Base-by-base conservation (phyloP, 2,329 filamentous ascomycete genomes). In the Fusarium chaquense region DNA sequence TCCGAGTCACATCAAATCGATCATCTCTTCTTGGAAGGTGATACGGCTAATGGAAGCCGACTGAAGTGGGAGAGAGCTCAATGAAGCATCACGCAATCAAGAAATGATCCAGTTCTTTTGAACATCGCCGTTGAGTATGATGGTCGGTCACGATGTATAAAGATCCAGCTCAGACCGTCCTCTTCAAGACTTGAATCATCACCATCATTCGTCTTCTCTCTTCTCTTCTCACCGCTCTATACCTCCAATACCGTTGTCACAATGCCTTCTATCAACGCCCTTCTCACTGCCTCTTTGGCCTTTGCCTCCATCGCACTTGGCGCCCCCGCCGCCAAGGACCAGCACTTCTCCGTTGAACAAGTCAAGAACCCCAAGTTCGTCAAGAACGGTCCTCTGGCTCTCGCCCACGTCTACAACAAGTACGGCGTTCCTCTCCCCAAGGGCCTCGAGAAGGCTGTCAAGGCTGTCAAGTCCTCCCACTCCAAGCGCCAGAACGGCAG, bases 371-470 rank as follows among this genome's bases (percentile, higher is more conserved):
- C 75, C 26, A 73, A 77, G 47, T 81, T 76, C 58, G 74, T 76
- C 44, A 76, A 71, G 58, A 76, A 73, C 54, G 81, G 80, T 9
- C 76, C 77, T 10, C 62, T 76, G 6, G 77, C 78, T 1, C 73
- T 82, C 15, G 68, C 71, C 28, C 71, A 76, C 53, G 75, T 76
- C 35, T 82, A 82, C 72, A 58, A 53, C 65, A 83, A 83, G 74
- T 82, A 78, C 45, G 75, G 78, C 47, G 73, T 70, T 12, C 62
- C 76, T 5, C 53, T 82, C 3, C 79, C 81, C 4, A 65, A 70
- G 24, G 71, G 73, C 24, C 75, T 81, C 12, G 65, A 62, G 32
- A 50, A 45, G 16, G 76, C 75, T 13, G 66, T 79, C 28, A 65
- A 66, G 46, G 68, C 70, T 11, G 66, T 75, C 51, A 53, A 26